Base-by-base conservation (phyloP, 2,329 filamentous ascomycete genomes). In the Aspergillus pseudonomiae region DNA sequence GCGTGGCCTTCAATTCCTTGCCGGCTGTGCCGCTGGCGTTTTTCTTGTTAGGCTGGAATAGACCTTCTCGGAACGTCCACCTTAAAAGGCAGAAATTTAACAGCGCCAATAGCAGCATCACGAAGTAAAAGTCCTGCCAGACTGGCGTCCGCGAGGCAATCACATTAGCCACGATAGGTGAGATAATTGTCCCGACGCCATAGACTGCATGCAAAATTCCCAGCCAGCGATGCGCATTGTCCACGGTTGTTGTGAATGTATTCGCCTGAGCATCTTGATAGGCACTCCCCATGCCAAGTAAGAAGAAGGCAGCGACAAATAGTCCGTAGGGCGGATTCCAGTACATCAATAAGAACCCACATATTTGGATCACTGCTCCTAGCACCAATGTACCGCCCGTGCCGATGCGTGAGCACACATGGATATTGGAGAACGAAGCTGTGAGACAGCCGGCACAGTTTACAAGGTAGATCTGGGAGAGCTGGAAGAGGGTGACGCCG, bases 311-410 rank as follows among this genome's bases (percentile, higher is more conserved):
- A 5, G 61, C 61, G 5, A 67, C 53, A 50, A 70, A 71, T 3
- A 71, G 43, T 1, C 65, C 62, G 28, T 67, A 67, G 0, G 68
- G 69, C 5, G 70, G 70, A 21, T 63, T 63, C 67, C 70, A 70
- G 59, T 65, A 67, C 70, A 71, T 70, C 21, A 71, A 55, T 26
- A 63, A 61, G 55, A 68, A 71, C 4, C 70, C 70, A 12, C 65
- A 41, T 19, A 62, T 63, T 60, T 71, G 70, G 34, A 70, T 60
- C 2, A 57, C 45, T 19, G 68, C 63, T 6, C 67, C 70, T 2
- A 70, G 34, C n/a, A 71, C 65, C 21, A 71, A 53, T 1, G 70
- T 71, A 10, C 70, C 70, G 14, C 70, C 70, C 1, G 68, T 71
- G 10, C 70, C 70, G 21, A 70, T 45, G 24, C 64, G 60, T 14